Percentiles rank a stretch among this genome's conserved stretches.
phyloP scores from a whole-genome alignment of 2,329 filamentous ascomycete species.

The Epichloe gansuensis region DNA sequence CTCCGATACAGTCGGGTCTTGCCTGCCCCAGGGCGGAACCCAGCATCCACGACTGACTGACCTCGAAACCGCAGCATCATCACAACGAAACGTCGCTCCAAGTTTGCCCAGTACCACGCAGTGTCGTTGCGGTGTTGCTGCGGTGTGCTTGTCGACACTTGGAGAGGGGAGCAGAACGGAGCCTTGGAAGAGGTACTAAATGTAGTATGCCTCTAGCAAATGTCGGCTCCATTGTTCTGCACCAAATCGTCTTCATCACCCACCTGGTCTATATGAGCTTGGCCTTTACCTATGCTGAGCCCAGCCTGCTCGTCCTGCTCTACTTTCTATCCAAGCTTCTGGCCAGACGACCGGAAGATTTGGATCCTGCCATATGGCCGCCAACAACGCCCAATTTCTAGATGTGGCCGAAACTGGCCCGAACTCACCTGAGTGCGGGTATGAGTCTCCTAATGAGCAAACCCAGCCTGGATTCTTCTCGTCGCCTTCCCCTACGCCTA shows the following conservation, averaged over 20 bases:
- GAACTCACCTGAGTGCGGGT: constrained; percentile 12
- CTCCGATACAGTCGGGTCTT: not conserved
- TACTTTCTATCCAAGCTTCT: constrained; percentile 37
- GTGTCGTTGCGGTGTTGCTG: not conserved
- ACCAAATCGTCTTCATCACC: constrained; percentile 40
- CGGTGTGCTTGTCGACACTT: not conserved
- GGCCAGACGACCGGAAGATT: constrained; percentile 33
- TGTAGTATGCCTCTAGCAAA: constrained; percentile 37
- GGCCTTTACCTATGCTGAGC: constrained; percentile 35
- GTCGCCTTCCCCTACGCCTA: constrained; percentile 7
- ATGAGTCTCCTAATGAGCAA: constrained; percentile 26
- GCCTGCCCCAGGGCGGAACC: not conserved
- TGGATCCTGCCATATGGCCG: constrained; percentile 27
- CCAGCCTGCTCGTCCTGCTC: constrained; percentile 31
- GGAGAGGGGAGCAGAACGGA: too few species aligned
- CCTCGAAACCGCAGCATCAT: not conserved
- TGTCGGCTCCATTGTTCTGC: constrained; percentile 37
- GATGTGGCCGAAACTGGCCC: constrained; percentile 5
- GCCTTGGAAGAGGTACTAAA: not conserved
- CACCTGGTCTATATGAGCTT: constrained; percentile 40
- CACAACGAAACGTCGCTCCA: not conserved
- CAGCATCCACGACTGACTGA: not conserved
- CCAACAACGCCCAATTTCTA: constrained; percentile 19
- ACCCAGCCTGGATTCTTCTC: constrained; percentile 18
- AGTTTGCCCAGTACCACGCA: not conserved